These are phyloP conservation scores for Talaromyces rugulosus DNA, from an alignment of 2,329 filamentous ascomycete species.

Conservation along the genomic window DNA sequence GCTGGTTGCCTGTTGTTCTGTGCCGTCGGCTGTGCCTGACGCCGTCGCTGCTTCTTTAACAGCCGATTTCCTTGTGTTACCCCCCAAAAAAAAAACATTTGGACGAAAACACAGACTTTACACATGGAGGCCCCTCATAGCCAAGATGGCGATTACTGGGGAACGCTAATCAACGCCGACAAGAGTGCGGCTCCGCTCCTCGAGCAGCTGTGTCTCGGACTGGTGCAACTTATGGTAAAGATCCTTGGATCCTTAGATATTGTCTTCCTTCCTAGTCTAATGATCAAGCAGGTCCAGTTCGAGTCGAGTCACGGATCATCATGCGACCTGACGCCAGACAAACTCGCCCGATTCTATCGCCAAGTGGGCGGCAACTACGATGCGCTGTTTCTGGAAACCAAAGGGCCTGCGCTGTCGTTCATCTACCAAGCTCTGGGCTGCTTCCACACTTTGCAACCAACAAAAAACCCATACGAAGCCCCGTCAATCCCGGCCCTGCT, in stretches of 20 bases:
- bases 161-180: conserved; percentile 59
- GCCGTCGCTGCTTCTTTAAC: not conserved
- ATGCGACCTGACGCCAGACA: conserved; percentile 54
- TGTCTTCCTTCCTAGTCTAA: not conserved
- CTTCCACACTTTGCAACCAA: conserved; percentile 78
- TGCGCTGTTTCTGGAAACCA: conserved; percentile 71
- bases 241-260: not conserved
- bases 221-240: conserved; percentile 68
- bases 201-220: conserved; percentile 63
- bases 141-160: conserved; percentile 48
- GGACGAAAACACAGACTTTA: conserved; percentile 1
- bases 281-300: conserved; percentile 22
- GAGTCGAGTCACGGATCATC: conserved; percentile 27
- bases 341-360: conserved; percentile 73
- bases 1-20: not conserved
- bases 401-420: conserved; percentile 72
- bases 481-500: conserved; percentile 82
- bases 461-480: conserved; percentile 62
- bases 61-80: not conserved
- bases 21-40: not conserved
- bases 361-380: conserved; percentile 73
- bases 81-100: not conserved
- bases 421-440: conserved; percentile 91
- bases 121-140: conserved; percentile 26
- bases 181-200: conserved; percentile 65